These are phyloP conservation scores for Asclepias syriaca DNA, from an alignment of 257 asterid species.

Conservation along the genomic window DNA sequence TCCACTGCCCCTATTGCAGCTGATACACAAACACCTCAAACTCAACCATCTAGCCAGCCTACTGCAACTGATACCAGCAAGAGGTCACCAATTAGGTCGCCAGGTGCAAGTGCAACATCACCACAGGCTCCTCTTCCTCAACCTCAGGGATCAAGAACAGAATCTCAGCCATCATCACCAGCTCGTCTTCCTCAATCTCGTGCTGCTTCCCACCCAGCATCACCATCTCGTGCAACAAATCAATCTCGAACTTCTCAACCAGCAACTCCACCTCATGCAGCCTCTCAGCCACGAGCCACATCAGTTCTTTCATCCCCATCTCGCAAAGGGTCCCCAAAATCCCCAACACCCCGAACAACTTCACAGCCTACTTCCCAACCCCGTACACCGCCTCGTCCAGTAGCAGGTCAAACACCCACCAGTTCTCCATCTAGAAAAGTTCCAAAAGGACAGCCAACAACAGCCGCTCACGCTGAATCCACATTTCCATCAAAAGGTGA, in stretches of 20 bases:
- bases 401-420: constrained; percentile 31
- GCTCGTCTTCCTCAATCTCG: constrained; percentile 26
- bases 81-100: constrained; percentile 26
- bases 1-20: constrained; percentile 18
- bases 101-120: constrained; percentile 20
- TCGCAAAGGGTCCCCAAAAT: constrained; percentile 12
- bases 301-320: constrained; percentile 29
- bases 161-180: constrained; percentile 37
- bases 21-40: constrained; percentile 18
- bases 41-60: constrained; percentile 10
- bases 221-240: constrained; percentile 30
- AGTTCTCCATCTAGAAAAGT: constrained; percentile 23
- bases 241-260: constrained; percentile 47
- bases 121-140: constrained; percentile 15
- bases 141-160: constrained; percentile 15
- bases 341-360: constrained; percentile 29
- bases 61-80: constrained; percentile 15
- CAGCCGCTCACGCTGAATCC: constrained; percentile 18
- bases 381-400: constrained; percentile 19
- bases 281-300: constrained; percentile 26
- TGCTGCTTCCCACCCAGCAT: constrained; percentile 30
- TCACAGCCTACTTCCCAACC: constrained; percentile 29
- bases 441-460: constrained; percentile 6
- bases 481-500: constrained; percentile 31
- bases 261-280: constrained; percentile 32